Conservation (phyloP, 1,284 basidiomycete genomes). For the Moesziomyces aphidis region DNA sequence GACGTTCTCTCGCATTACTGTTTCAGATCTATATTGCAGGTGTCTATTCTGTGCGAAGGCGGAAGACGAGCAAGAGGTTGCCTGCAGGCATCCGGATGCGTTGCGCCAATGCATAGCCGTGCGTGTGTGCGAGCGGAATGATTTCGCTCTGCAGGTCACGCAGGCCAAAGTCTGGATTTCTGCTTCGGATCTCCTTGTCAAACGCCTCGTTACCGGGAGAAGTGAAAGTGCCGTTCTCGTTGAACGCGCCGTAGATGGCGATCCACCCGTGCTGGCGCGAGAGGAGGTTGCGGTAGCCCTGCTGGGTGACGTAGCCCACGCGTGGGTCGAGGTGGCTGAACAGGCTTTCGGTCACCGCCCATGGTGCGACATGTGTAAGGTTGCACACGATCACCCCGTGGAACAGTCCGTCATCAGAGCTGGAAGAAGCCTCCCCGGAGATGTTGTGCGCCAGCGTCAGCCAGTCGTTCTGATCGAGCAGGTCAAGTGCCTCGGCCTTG, state of each 20-base stretch:
- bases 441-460: constrained; percentile 29
- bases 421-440: constrained; percentile 2
- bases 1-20: background rate
- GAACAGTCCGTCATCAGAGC: constrained; percentile 24
- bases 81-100: constrained; percentile 45
- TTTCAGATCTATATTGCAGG: background rate
- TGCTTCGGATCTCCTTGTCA: constrained; percentile 34
- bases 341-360: constrained; percentile 40
- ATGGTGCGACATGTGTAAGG: constrained; percentile 41
- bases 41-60: constrained; percentile 16
- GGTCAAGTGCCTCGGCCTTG: constrained; percentile 34
- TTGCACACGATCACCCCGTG: constrained; percentile 48
- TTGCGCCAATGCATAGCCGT: constrained; percentile 38
- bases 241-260: constrained; percentile 55
- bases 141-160: constrained; percentile 44
- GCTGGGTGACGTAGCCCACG: constrained; percentile 30
- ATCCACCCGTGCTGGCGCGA: constrained; percentile 27
- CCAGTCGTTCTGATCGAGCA: constrained; percentile 42
- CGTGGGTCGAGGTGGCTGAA: constrained; percentile 47
- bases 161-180: constrained; percentile 46
- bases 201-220: constrained; percentile 46
- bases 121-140: constrained; percentile 30
- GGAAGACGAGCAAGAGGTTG: constrained; percentile 41
- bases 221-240: constrained; percentile 34
- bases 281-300: constrained; percentile 26